Evolutionary conservation across 257 asterid genomes (phyloP).

Genomic region (Nicotiana attenuata): DNA sequence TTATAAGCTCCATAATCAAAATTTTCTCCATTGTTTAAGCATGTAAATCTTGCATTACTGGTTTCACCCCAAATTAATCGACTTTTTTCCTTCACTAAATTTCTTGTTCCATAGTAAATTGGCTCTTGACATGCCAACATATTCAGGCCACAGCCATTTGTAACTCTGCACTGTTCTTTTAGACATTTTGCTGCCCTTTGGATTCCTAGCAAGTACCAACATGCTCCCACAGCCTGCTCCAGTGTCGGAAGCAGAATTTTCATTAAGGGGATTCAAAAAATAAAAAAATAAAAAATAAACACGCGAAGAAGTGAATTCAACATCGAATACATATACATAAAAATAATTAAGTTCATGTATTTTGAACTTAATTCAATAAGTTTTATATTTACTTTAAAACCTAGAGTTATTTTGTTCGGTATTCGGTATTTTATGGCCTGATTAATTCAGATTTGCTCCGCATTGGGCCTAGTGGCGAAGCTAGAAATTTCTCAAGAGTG

Average conservation of each 20-base stretch:
- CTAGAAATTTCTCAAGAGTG: too few relatives aligned
- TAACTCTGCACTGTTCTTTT: conserved; percentile 19
- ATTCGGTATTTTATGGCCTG: too few relatives aligned
- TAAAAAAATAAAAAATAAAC: too few relatives aligned
- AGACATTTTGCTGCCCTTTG: conserved; percentile 43
- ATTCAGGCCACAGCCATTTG: conserved; percentile 15
- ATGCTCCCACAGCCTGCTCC: conserved; percentile 47
- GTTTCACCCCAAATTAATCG: conserved; percentile 65
- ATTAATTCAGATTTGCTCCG: too few relatives aligned
- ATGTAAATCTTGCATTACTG: conserved; percentile 45
- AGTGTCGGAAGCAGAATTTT: neutral
- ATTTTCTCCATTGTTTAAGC: conserved; percentile 53
- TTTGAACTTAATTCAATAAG: too few relatives aligned
- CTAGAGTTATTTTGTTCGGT: too few relatives aligned
- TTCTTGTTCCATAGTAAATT: conserved; percentile 38
- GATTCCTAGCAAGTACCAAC: conserved; percentile 46
- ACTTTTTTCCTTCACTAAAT: conserved; percentile 24
- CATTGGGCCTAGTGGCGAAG: too few relatives aligned
- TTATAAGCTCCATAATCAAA: conserved; percentile 78
- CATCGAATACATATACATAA: too few relatives aligned
- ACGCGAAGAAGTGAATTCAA: too few relatives aligned
- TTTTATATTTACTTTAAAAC: too few relatives aligned
- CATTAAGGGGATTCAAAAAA: too few relatives aligned
- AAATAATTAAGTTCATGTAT: too few relatives aligned
- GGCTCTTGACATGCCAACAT: conserved; percentile 34